Evolutionary conservation across 2,329 filamentous ascomycete genomes (phyloP), one percentile per base, ranked within the genome.

Genomic region (Helotiales sp.): DNA sequence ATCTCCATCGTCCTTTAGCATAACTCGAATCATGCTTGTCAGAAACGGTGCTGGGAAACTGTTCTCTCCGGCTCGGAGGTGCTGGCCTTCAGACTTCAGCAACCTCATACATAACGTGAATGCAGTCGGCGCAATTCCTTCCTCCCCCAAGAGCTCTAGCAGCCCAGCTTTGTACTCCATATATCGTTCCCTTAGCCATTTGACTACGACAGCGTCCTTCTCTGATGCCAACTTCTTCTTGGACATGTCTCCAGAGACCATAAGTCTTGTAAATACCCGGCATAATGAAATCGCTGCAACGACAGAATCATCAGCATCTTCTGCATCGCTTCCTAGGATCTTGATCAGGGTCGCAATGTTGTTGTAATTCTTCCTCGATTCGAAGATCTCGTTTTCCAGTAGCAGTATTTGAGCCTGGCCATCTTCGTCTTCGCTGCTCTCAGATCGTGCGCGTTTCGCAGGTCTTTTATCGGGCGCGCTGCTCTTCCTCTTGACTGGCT

Each of bases 341-440:
- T 81, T 80, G 46, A 96, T 78, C 34, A 98, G 76, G 10, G 81
- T 83, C 7, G 85, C 81, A 68, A 98, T 93, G 70, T 96, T 91
- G 78, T 96, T 96, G 80, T 96, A 96, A 75, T 96, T 84, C 73
- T 92, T 91, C 69, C 86, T 89, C 50, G 92, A 96, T 73, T 95
- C 87, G 61, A 92, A 76, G 55, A 98, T 92, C 57, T 90, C 87
- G 62, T 84, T 80, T 76, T 97, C 93, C 54, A 97, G 81, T 54
- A 84, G 76, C 40, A 93, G 75, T 58, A 96, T 90, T 62, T 85
- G 82, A 55, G 83, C 80, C 70, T 88, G 82, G 46, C 78, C 72
- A 69, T 86, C 81, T 61, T 81, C 76, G 52, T 79, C 76, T 50
- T 79, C 77, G 61, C 77, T 76, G 51, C 69, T 71, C 55, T 71